These are phyloP conservation scores for Populus deltoides DNA, from an alignment of 345 rosid species.

Conservation along the genomic window DNA sequence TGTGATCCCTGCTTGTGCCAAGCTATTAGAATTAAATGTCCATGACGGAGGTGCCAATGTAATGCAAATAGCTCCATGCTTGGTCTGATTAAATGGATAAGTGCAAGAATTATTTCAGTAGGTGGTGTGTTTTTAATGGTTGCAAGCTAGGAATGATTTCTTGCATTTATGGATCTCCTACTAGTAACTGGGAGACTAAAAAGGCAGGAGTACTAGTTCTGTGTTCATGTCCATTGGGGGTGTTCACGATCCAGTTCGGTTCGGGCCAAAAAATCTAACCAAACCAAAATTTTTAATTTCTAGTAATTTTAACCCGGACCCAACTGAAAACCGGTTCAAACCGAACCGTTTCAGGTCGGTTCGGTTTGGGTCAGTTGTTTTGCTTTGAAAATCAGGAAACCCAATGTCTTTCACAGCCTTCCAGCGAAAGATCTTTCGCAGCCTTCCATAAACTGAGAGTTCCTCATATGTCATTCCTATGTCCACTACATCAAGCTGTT, in stretches of 20 bases:
- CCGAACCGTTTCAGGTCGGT: too few relatives aligned
- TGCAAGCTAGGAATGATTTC: background rate
- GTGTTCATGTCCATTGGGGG: background rate
- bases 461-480: slow-evolving; percentile 96
- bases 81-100: background rate
- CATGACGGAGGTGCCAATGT: background rate
- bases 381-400: too few relatives aligned
- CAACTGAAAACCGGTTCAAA: too few relatives aligned
- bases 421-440: slow-evolving; percentile 71
- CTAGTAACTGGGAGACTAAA: background rate
- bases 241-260: too few relatives aligned
- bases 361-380: too few relatives aligned
- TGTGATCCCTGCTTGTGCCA: background rate
- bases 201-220: background rate
- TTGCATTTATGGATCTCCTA: background rate
- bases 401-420: too few relatives aligned
- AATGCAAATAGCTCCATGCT: background rate
- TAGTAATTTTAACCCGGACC: too few relatives aligned
- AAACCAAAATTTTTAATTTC: too few relatives aligned
- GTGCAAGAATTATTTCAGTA: background rate
- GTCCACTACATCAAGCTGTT: slow-evolving; percentile 83
- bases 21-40: background rate
- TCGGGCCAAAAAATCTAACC: too few relatives aligned
- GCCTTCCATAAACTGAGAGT: slow-evolving; percentile 79
- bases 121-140: background rate